Base-by-base conservation (phyloP, 208 protist species). In the Acanthamoeba quina region DNA sequence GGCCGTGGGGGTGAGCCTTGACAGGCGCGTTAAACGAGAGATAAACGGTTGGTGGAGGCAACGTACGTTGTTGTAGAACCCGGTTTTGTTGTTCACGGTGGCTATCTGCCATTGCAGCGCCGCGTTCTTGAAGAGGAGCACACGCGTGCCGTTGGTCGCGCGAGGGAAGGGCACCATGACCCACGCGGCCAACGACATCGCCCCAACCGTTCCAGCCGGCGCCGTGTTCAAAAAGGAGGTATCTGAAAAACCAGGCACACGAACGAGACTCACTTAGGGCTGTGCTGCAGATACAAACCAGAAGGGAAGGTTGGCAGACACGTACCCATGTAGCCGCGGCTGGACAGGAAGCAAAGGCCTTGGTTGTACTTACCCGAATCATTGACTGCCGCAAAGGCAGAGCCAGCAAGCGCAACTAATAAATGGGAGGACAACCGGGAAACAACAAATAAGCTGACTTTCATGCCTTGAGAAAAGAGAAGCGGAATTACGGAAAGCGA, bases 161-260 rank as follows among this genome's bases (percentile, higher is more conserved):
- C 52, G 44, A 19, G 78, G 78, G 34, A n/a, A n/a, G 11, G 78
- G 78, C 9, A 88, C 19, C 78, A 88, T 64, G 34, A 88, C 78
- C 78, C 78, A 88, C 26, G 49, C 49, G 7, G 78, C n/a, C 29
- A 88, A 29, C 4, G 78, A 88, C 0, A 62, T 64, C 2, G 78
- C 44, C 4, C 17, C 9, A 19, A 44, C 26, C 24, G 52, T 88
- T 1, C 78, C 78, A 26, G 11, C 34, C 3, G 78, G 78, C 15
- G 78, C 78, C 24, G 78, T 88, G n/a, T 88, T 88, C 44, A 88
- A 62, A 24, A 88, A 88, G 13, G 78, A 56, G 5, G 78, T 88
- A 44, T 88, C 78, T 88, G 78, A 78, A 78, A 26, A 37, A 41
- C 37, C 34, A 37, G 37, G 37, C n/a, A n/a, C 37, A 41, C 37